phyloP scores from a whole-genome alignment of 176 grass and related monocot genomes.

The Thalia dealbata region DNA sequence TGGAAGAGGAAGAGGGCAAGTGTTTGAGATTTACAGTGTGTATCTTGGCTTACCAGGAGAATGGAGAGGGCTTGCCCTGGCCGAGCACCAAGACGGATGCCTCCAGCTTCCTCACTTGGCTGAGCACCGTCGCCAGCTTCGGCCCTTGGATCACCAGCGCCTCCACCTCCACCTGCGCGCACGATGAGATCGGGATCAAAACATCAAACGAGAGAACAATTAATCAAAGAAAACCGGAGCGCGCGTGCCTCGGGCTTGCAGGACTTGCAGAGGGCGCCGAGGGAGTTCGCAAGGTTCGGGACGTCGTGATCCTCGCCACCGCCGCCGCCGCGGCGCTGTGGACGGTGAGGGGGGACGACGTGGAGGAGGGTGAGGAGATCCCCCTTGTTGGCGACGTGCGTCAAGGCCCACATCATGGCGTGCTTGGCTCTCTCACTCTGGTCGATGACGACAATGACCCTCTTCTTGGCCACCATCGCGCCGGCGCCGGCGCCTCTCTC shows the following conservation, averaged over 20 bases:
- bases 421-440: constrained; percentile 67
- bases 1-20: neutral
- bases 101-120: constrained; percentile 30
- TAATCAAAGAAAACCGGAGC: neutral
- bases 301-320: constrained; percentile 25
- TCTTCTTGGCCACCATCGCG: constrained; percentile 43
- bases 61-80: constrained; percentile 17
- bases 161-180: constrained; percentile 21
- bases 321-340: neutral
- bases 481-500: constrained; percentile 12
- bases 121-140: constrained; percentile 22
- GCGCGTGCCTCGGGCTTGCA: constrained; percentile 82
- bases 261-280: constrained; percentile 82
- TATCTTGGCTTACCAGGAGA: constrained; percentile 34
- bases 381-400: constrained; percentile 75
- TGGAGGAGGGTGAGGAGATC: constrained; percentile 91
- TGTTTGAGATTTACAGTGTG: too few relatives aligned
- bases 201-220: neutral
- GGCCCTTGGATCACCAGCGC: constrained; percentile 20
- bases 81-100: constrained; percentile 19
- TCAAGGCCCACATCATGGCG: constrained; percentile 98
- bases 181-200: too few relatives aligned
- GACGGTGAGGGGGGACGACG: constrained; percentile 43
- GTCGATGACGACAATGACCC: constrained; percentile 91
- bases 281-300: constrained; percentile 48